Evolutionary conservation across 306 rosid species (phyloP), one percentile per base, ranked within the genome.

Genomic region (Quercus aquifolioides): DNA sequence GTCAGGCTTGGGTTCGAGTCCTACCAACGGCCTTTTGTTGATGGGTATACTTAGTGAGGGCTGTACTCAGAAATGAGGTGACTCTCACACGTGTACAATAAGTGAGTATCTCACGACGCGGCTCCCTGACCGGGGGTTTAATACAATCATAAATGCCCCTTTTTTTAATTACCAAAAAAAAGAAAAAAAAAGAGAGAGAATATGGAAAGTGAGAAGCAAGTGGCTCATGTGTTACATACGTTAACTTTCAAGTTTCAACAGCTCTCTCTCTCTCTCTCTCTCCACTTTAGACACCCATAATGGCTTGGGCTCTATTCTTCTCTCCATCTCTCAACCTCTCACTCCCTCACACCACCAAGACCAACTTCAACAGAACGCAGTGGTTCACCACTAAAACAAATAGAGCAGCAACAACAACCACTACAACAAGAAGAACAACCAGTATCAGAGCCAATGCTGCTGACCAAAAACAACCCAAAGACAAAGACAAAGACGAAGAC

Each of bases 381-480:
- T 62, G 75, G 13, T 28, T 55, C 30, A 2, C 25, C 72, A 15
- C 60, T 43, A 28, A 62, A 38, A 78, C 80, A 82, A 79, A 13
- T 74, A 76, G 75, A 76, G 71, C 73, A 43, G 25, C 78, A 5
- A 25, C 78, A 5, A 25, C 52, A 1, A 64, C 21, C 23, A 23
- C 0, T 23, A 23, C 0, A 0, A 23, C 23, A 23, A 23, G 0
- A 55, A 67, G 74, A 77, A 25, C 28, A 51, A 25, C 79, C 0
- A 58, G 49, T 57, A 78, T 90, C 60, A 84, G 77, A 79, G 93
- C 90, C 77, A 89, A 87, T 71, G 90, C 95, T 73, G 72, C 89
- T 3, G 87, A 87, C 70, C 74, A 83, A 73, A 69, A 79, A 35
- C 71, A 60, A 56, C 73, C 55, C 52, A 89, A 82, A 28, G 84